Conservation (phyloP, 257 asterid species). For the Solanum bulbocastanum region DNA sequence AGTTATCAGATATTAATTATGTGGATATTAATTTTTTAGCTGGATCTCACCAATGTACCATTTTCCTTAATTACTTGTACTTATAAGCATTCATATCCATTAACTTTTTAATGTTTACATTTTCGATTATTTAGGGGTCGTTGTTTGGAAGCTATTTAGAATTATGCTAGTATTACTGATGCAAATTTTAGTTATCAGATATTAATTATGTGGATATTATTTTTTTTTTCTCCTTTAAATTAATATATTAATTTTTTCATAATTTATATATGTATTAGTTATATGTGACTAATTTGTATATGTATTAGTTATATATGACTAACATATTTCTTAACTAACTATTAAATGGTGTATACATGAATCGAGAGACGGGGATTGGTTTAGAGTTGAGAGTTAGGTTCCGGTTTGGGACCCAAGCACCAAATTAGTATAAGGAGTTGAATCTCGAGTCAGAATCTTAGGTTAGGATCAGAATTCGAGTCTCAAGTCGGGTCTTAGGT, state of each 20-base stretch:
- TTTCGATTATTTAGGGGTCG: not conserved
- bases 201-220: not conserved
- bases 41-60: conserved; percentile 12
- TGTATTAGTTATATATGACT: not conserved
- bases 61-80: not conserved
- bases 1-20: not conserved
- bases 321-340: not conserved
- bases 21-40: not conserved
- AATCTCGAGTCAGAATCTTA: not conserved
- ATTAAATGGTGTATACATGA: not conserved
- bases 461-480: not conserved
- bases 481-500: not conserved
- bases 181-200: not conserved
- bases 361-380: not conserved
- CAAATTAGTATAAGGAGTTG: not conserved
- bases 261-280: not conserved
- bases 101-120: not conserved
- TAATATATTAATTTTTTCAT: not conserved
- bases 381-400: not conserved
- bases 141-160: not conserved
- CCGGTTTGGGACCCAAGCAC: not conserved
- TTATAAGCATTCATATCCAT: conserved; percentile 16
- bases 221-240: not conserved
- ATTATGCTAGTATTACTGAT: not conserved
- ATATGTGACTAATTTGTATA: not conserved